phyloP scores from a whole-genome alignment of 495 filamentous ascomycete genomes.

The Hypomontagnella monticulosa region DNA sequence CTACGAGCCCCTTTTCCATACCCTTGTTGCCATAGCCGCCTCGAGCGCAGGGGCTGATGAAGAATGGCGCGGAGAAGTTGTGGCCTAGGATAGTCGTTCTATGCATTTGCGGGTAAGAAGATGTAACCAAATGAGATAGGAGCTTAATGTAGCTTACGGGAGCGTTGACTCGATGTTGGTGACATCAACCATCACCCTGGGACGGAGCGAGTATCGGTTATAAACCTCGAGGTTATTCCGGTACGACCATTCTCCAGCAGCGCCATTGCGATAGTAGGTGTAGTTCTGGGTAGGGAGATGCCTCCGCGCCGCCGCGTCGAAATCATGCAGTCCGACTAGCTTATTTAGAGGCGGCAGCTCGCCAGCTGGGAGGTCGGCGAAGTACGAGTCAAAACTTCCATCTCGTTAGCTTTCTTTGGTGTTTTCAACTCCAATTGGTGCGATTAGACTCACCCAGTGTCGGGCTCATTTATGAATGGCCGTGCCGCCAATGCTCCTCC shows the following conservation, averaged over 20 bases:
- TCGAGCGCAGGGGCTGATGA: slow-evolving; percentile 52
- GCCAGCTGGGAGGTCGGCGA: slow-evolving; percentile 33
- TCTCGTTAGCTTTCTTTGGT: slow-evolving; percentile 11
- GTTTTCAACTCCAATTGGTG: background rate
- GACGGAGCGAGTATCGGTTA: slow-evolving; percentile 41
- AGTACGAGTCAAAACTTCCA: slow-evolving; percentile 35
- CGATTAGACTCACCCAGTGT: slow-evolving; percentile 37
- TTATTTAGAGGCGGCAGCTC: slow-evolving; percentile 43
- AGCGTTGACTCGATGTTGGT: slow-evolving; percentile 46
- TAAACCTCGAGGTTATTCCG: slow-evolving; percentile 54
- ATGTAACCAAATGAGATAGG: background rate
- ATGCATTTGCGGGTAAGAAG: background rate
- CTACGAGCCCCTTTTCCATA: slow-evolving; percentile 51
- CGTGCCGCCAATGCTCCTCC: slow-evolving; percentile 36
- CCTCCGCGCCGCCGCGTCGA: slow-evolving; percentile 49
- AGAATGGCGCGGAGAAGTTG: slow-evolving; percentile 56
- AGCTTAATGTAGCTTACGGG: slow-evolving; percentile 14
- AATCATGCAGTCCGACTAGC: slow-evolving; percentile 49
- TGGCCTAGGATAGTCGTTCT: slow-evolving; percentile 52
- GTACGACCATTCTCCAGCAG: slow-evolving; percentile 54
- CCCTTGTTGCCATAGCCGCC: slow-evolving; percentile 49
- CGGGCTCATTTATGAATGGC: slow-evolving; percentile 44
- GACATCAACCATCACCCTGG: slow-evolving; percentile 46
- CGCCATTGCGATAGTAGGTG: slow-evolving; percentile 55
- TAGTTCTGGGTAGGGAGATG: slow-evolving; percentile 44